phyloP scores from a whole-genome alignment of 108 stramenopile genomes.

The Nitzschia sp. region DNA sequence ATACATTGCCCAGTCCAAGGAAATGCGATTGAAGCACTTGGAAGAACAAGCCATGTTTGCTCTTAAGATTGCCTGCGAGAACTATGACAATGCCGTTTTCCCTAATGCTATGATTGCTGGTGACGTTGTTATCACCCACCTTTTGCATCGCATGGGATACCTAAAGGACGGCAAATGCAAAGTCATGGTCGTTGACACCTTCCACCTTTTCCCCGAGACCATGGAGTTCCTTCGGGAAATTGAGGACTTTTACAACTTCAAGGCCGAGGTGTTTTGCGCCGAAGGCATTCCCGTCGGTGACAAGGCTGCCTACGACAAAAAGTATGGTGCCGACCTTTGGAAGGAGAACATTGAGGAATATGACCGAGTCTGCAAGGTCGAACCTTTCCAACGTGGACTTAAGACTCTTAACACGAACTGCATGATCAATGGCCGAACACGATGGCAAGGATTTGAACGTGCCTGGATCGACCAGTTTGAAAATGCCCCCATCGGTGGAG shows the following conservation, averaged over 20 bases:
- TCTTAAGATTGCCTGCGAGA: constrained; percentile 85
- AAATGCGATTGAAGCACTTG: constrained; percentile 88
- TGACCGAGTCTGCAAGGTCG: constrained; percentile 96
- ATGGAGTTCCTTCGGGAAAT: constrained; percentile 85
- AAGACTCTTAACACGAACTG: constrained; percentile 93
- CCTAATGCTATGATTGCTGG: constrained; percentile 93
- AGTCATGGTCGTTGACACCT: constrained; percentile 95
- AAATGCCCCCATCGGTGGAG: constrained; percentile 92
- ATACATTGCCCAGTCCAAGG: constrained; percentile 84
- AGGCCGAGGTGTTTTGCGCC: constrained; percentile 92
- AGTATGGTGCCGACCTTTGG: constrained; percentile 96
- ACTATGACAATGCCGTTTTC: constrained; percentile 87
- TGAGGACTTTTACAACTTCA: constrained; percentile 92
- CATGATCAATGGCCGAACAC: constrained; percentile 97
- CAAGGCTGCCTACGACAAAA: constrained; percentile 85
- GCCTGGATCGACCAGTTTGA: constrained; percentile 94
- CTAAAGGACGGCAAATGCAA: constrained; percentile 75
- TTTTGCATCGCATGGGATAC: constrained; percentile 85
- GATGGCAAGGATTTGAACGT: constrained; percentile 98
- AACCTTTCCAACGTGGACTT: constrained; percentile 96
- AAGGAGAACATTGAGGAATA: constrained; percentile 97
- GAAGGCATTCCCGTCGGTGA: constrained; percentile 86
- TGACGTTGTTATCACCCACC: constrained; percentile 87
- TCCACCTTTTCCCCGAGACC: constrained; percentile 96
- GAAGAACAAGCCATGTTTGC: constrained; percentile 93